Evolutionary conservation across 2,329 filamentous ascomycete genomes (phyloP).

Genomic region (Pseudopyricularia javanii): DNA sequence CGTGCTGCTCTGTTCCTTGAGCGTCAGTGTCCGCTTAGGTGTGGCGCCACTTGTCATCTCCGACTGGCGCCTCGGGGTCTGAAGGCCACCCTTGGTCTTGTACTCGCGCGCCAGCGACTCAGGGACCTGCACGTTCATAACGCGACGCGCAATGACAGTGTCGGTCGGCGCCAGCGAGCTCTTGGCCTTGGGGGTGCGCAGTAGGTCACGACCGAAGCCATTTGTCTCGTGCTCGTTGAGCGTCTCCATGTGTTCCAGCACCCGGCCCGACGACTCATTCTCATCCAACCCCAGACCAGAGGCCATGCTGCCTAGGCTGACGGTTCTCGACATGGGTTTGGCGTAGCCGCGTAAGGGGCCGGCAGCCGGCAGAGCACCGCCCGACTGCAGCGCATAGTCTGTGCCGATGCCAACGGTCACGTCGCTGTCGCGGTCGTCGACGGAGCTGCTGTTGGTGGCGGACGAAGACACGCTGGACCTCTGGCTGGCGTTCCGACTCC

Average conservation of each 20-base stretch:
- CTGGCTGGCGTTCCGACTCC: conserved; percentile 44
- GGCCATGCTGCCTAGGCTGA: conserved; percentile 82
- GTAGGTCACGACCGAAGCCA: conserved; percentile 7
- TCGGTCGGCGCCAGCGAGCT: conserved; percentile 54
- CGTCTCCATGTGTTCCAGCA: conserved; percentile 24
- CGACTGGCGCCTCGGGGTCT: conserved; percentile 42
- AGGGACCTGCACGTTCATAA: conserved; percentile 82
- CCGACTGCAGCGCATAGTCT: conserved; percentile 74
- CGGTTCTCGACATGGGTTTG: conserved; percentile 55
- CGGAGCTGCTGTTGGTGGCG: conserved; percentile 36
- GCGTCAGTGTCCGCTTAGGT: conserved; percentile 49
- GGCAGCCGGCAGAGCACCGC: conserved; percentile 53
- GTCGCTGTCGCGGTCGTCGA: conserved; percentile 59
- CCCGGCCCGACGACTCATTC: conserved; percentile 31
- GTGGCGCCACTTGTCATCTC: conserved; percentile 36
- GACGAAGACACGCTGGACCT: conserved; percentile 50
- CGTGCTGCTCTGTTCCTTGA: conserved; percentile 95
- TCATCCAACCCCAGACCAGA: conserved; percentile 62
- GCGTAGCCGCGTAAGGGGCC: conserved; percentile 37
- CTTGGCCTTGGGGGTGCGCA: conserved; percentile 54
- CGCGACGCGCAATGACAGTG: conserved; percentile 76
- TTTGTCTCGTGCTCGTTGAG: conserved; percentile 28
- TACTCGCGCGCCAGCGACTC: conserved; percentile 82
- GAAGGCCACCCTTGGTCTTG: conserved; percentile 57
- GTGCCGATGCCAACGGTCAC: conserved; percentile 53